Conservation (phyloP, 345 rosid genomes). For the Erysimum cheiranthoides region DNA sequence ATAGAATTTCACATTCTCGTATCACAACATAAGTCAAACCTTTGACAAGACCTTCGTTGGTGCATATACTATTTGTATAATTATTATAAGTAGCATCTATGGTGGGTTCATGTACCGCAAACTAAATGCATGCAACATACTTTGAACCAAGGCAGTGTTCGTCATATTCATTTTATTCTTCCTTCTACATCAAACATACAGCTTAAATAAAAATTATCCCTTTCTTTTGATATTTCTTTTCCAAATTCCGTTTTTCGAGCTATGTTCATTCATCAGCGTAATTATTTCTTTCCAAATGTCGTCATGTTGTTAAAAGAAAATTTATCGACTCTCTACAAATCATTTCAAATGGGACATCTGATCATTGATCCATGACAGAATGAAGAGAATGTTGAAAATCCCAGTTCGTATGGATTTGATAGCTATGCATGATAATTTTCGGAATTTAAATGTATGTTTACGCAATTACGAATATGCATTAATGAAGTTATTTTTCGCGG, state of each 20-base stretch:
- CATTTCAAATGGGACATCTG: slow-evolving; percentile 22
- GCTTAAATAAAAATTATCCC: slow-evolving; percentile 25
- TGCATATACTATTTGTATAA: slow-evolving; percentile 30
- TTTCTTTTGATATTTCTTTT: slow-evolving; percentile 15
- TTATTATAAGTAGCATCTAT: slow-evolving; percentile 18
- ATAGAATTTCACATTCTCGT: not conserved
- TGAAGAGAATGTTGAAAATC: not conserved
- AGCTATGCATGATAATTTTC: not conserved
- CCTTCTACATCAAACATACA: slow-evolving; percentile 24
- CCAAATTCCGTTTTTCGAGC: slow-evolving; percentile 31
- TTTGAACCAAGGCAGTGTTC: slow-evolving; percentile 46
- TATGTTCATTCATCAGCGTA: slow-evolving; percentile 41
- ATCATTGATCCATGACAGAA: slow-evolving; percentile 15
- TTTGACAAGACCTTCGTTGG: slow-evolving; percentile 41
- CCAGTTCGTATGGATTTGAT: not conserved
- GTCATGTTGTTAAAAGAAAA: not conserved
- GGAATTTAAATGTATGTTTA: no score
- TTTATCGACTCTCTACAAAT: slow-evolving; percentile 8
- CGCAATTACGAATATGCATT: not conserved
- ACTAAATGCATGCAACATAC: slow-evolving; percentile 41
- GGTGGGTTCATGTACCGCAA: slow-evolving; percentile 43
- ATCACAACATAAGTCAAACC: slow-evolving; percentile 46
- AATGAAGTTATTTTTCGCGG: not conserved
- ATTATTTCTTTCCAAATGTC: slow-evolving; percentile 15
- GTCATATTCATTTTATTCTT: slow-evolving; percentile 40